phyloP scores from a whole-genome alignment of 2,329 filamentous ascomycete species.

The Diaporthe sp. region DNA sequence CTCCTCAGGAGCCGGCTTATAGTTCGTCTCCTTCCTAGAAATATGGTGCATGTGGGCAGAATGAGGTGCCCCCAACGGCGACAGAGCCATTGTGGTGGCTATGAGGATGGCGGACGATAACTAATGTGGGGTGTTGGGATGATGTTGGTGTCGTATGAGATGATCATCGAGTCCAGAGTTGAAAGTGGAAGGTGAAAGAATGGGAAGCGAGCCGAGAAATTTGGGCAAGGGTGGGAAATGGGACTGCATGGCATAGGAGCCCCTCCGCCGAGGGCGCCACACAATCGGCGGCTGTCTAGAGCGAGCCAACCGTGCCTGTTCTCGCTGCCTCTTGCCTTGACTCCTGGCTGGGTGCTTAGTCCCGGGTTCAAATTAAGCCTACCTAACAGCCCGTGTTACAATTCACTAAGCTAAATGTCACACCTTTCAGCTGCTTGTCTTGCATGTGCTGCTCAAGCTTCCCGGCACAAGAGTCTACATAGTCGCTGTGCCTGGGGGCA shows the following conservation, averaged over 20 bases:
- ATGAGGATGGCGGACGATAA: not conserved
- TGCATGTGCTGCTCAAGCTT: slow-evolving; percentile 30
- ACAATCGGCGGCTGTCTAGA: slow-evolving; percentile 21
- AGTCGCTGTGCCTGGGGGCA: not conserved
- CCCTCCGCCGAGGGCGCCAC: slow-evolving; percentile 32
- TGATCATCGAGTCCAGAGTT: slow-evolving; percentile 14
- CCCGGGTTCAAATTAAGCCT: slow-evolving; percentile 24
- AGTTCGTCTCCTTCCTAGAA: slow-evolving; percentile 19
- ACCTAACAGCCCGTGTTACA: slow-evolving; percentile 15
- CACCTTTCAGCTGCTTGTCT: slow-evolving; percentile 32
- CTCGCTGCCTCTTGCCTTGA: slow-evolving; percentile 14
- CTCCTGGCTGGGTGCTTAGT: slow-evolving; percentile 24
- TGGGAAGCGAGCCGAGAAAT: slow-evolving; percentile 37
- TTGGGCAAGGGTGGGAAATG: slow-evolving; percentile 35
- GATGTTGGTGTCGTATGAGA: slow-evolving; percentile 16
- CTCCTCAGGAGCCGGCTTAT: slow-evolving; percentile 15
- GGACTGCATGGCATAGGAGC: slow-evolving; percentile 30
- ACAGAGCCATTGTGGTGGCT: not conserved
- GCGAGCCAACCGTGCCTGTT: slow-evolving; percentile 16
- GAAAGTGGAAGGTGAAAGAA: slow-evolving; percentile 30
- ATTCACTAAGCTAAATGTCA: slow-evolving; percentile 31
- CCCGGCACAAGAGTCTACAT: slow-evolving; percentile 14
- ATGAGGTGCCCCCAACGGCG: not conserved
- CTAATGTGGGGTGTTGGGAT: slow-evolving; percentile 3
- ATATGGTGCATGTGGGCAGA: not conserved